phyloP scores from a whole-genome alignment of 768 basidiomycete genomes.

The Serendipita vermifera region DNA sequence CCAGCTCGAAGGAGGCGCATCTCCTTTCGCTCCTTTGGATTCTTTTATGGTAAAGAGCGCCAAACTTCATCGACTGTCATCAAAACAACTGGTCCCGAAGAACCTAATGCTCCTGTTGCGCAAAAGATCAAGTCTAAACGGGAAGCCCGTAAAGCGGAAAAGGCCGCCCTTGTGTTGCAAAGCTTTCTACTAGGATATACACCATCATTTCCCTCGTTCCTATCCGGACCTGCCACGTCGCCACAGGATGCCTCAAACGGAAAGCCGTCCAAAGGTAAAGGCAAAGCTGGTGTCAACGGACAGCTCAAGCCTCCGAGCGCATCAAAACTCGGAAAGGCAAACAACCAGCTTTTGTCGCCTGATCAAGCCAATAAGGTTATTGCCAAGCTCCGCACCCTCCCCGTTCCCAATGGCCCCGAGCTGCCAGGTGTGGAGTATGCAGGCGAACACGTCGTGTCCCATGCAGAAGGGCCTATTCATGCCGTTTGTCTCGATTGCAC shows the following conservation, averaged over 20 bases:
- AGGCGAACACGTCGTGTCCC: conserved; percentile 12
- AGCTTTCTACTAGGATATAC: conserved; percentile 49
- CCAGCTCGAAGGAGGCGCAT: conserved; percentile 25
- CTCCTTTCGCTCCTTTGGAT: conserved; percentile 35
- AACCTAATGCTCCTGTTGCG: conserved; percentile 28
- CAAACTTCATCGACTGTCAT: conserved; percentile 26
- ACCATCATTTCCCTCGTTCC: conserved; percentile 2
- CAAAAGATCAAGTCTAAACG: conserved; percentile 24
- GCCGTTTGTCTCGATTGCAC: conserved; percentile 58
- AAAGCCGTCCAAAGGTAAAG: conserved; percentile 28
- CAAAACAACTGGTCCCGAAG: conserved; percentile 25
- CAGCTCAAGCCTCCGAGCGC: background rate
- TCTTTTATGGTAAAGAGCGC: conserved; percentile 26
- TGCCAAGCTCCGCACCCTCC: conserved; percentile 49
- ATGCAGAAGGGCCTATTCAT: conserved; percentile 43
- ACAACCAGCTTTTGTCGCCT: conserved; percentile 50
- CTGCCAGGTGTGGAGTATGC: conserved; percentile 10
- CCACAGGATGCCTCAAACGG: conserved; percentile 20
- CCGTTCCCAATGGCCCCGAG: conserved; percentile 31
- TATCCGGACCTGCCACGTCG: conserved; percentile 22
- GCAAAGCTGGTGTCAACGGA: conserved; percentile 29
- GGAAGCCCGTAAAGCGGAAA: conserved; percentile 15
- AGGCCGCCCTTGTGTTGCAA: conserved; percentile 50
- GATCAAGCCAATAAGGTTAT: conserved; percentile 61
- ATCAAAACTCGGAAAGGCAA: conserved; percentile 49